A percentile compares a stretch with the other conserved stretches of the same genome.
Conservation (phyloP, 306 rosid genomes). For the Quercus alba region DNA sequence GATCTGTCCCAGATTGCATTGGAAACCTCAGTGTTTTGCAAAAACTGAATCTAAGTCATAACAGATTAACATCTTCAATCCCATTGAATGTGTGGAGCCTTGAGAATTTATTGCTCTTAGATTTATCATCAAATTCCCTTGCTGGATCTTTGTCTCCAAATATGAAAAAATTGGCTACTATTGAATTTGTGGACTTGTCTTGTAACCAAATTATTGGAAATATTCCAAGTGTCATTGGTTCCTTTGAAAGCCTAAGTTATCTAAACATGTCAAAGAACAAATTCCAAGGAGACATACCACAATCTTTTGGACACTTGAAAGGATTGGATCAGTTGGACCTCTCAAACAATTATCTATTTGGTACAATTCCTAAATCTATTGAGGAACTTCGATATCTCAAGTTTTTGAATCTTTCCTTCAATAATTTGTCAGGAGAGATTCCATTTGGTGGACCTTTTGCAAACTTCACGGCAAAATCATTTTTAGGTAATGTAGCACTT, state of each 20-base stretch:
- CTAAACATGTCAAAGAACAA: too few relatives aligned
- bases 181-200: not conserved
- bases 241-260: not conserved
- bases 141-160: not conserved
- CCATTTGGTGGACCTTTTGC: not conserved
- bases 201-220: not conserved
- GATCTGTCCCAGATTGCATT: too few relatives aligned
- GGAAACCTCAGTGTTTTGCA: too few relatives aligned
- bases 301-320: too few relatives aligned
- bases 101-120: too few relatives aligned
- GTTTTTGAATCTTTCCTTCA: not conserved
- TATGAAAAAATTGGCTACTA: not conserved
- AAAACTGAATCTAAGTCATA: too few relatives aligned
- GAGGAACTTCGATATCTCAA: not conserved
- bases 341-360: too few relatives aligned
- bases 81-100: too few relatives aligned
- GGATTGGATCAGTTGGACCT: too few relatives aligned
- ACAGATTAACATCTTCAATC: too few relatives aligned
- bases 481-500: not conserved
- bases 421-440: not conserved
- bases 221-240: not conserved
- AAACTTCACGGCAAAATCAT: not conserved
- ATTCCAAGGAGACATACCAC: too few relatives aligned
- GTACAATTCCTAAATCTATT: too few relatives aligned
- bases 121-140: not conserved